Evolutionary conservation across 1,284 basidiomycete genomes (phyloP), one percentile per base, ranked within the genome.

Genomic region (Agaricales sp.): DNA sequence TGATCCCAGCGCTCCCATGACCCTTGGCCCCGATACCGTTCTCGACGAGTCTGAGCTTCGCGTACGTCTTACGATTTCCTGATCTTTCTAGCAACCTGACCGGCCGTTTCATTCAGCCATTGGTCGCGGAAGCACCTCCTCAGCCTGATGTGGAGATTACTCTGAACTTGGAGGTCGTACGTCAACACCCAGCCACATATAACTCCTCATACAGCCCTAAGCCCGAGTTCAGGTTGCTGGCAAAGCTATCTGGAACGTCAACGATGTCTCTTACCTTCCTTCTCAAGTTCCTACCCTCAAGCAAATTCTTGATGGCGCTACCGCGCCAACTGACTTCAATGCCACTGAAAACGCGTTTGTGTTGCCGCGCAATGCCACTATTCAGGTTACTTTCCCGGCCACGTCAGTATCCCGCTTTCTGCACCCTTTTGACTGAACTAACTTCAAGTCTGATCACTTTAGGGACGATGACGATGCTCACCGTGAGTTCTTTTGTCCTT

Each of bases 1-100:
- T 3, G 67, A 67, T 13, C 66, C 64, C 11, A 59, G 51, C 24
- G 53, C 56, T 6, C 55, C 61, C 11, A 54, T 55, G 59, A 58
- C 55, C 2, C 41, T 44, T 57, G 73, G 25, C 51, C 75, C 53
- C 18, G 52, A 52, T 19, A 52, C 41, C 45, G 49, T 52, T 50
- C 53, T 54, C 22, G 26, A 52, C 12, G 60, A 61, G 51, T 53
- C 57, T 47, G 46, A 53, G 35, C 58, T 61, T 48, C 52, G 53
- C 12, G 54, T 55, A 38, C 25, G 53, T 46, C 37, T 20, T 39
- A n/a, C 37, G 19, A 25, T 37, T 25, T 14, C 2, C 19, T 35
- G 21, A 21, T 11, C 16, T 16, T n/a, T n/a, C n/a, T 48, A 16
- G 4, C 11, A 19, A 26, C 18, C 47, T 38, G 41, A 47, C 18